Evolutionary conservation across 2,329 filamentous ascomycete species (phyloP).

Genomic region (Monosporascus sp.): DNA sequence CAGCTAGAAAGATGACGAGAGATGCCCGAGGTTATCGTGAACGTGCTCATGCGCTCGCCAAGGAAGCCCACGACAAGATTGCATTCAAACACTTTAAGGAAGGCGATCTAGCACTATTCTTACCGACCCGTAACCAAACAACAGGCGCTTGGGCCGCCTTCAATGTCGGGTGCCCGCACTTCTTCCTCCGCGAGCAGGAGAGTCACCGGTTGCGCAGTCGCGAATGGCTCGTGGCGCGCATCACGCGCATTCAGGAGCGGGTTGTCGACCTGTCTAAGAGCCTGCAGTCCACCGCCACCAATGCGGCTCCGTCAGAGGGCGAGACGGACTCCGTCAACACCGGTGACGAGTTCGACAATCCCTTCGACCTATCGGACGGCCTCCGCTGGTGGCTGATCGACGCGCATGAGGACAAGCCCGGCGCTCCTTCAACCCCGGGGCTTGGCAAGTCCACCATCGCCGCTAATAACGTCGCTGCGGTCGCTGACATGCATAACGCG

Average conservation of each 20-base stretch:
- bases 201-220: constrained; percentile 75
- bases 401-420: constrained; percentile 85
- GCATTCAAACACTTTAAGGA: constrained; percentile 95
- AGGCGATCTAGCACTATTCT: constrained; percentile 87
- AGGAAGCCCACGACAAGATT: constrained; percentile 91
- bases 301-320: constrained; percentile 30
- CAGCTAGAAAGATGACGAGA: constrained; percentile 87
- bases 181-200: constrained; percentile 92
- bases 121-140: constrained; percentile 90
- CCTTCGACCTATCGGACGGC: constrained; percentile 92
- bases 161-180: constrained; percentile 95
- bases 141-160: constrained; percentile 97
- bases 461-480: constrained; percentile 79
- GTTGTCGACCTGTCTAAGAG: constrained; percentile 88
- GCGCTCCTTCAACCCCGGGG: constrained; percentile 86
- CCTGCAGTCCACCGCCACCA: constrained; percentile 42
- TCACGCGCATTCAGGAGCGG: constrained; percentile 84
- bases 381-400: constrained; percentile 95
- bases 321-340: constrained; percentile 46
- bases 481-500: constrained; percentile 60
- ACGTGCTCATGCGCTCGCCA: constrained; percentile 72
- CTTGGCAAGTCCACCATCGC: constrained; percentile 89
- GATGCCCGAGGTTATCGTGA: constrained; percentile 85
- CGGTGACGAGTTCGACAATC: constrained; percentile 84
- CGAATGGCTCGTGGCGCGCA: constrained; percentile 95